Percentiles rank a stretch among this genome's conserved stretches.
Conservation (phyloP, 2,329 filamentous ascomycete genomes). For the Sordariomycetes sp. region DNA sequence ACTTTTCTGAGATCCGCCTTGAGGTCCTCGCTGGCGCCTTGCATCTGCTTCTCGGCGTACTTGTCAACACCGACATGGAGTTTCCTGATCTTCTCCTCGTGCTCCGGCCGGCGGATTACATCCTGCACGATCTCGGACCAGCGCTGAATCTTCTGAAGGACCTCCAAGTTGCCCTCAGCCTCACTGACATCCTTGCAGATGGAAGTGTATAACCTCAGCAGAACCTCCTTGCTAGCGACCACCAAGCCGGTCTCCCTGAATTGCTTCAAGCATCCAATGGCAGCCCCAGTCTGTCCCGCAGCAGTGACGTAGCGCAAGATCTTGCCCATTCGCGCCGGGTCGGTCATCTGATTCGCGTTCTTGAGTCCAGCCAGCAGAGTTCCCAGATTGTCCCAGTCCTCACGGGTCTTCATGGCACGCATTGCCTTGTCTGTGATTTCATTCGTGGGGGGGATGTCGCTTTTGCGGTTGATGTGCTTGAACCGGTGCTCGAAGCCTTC, state of each 20-base stretch:
- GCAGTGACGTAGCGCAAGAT: constrained; percentile 30
- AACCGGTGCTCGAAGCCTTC: constrained; percentile 47
- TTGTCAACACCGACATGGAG: too few species aligned
- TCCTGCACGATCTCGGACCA: constrained; percentile 40
- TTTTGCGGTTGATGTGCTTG: constrained; percentile 31
- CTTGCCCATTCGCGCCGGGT: constrained; percentile 21
- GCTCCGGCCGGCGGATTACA: constrained; percentile 33
- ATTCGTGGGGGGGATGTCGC: constrained; percentile 32
- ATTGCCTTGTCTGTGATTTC: constrained; percentile 27
- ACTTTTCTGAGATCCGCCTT: too few species aligned
- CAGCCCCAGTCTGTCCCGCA: constrained; percentile 29
- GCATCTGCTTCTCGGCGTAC: too few species aligned
- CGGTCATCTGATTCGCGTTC: constrained; percentile 29
- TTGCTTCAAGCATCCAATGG: constrained; percentile 42
- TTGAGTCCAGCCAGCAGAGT: constrained; percentile 41
- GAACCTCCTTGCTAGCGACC: constrained; percentile 30
- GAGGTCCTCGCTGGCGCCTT: too few species aligned
- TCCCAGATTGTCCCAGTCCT: constrained; percentile 43
- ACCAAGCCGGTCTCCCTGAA: constrained; percentile 34
- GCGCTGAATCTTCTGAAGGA: constrained; percentile 26
- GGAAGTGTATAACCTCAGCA: constrained; percentile 15
- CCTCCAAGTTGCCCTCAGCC: constrained; percentile 21
- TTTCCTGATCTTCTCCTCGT: constrained; percentile 14
- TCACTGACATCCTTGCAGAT: constrained; percentile 26
- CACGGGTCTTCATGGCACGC: constrained; percentile 32